Conservation (phyloP, 2,329 filamentous ascomycete genomes). For the Metarhizium album region DNA sequence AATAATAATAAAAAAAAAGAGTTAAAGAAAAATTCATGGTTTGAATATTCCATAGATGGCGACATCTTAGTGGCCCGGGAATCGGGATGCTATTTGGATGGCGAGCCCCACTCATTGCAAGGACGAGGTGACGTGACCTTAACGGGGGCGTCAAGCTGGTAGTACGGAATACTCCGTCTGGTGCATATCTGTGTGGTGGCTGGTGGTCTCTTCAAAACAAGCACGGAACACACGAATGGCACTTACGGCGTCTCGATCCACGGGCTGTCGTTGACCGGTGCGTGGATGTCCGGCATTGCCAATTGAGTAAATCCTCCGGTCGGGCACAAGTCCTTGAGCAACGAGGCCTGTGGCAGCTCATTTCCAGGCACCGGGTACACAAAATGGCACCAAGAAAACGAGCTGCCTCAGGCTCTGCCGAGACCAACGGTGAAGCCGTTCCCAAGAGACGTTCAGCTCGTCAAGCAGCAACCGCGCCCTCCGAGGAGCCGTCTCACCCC, state of each 20-base stretch:
- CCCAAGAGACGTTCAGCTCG: constrained; percentile 19
- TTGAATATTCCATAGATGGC: too few relatives aligned
- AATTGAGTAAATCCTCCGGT: neutral
- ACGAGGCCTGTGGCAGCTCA: too few relatives aligned
- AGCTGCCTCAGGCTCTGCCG: constrained; percentile 3
- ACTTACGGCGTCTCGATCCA: neutral
- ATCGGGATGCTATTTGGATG: too few relatives aligned
- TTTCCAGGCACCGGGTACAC: neutral
- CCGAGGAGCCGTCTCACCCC: neutral
- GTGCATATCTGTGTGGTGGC: too few relatives aligned
- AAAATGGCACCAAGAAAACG: constrained; percentile 5
- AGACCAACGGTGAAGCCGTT: constrained; percentile 9
- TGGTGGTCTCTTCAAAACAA: too few relatives aligned
- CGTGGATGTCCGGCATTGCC: neutral
- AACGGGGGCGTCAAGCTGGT: too few relatives aligned
- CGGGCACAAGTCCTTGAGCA: neutral
- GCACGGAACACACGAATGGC: neutral
- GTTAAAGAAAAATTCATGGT: too few relatives aligned
- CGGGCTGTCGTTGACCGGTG: neutral
- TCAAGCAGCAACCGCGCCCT: constrained; percentile 10
- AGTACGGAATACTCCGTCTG: too few relatives aligned
- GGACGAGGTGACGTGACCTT: too few relatives aligned
- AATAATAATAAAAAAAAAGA: too few relatives aligned
- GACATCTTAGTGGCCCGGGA: too few relatives aligned
- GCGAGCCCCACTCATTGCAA: too few relatives aligned